phyloP scores from a whole-genome alignment of 805 yeast species.

The Wickerhamomyces bisporus region DNA sequence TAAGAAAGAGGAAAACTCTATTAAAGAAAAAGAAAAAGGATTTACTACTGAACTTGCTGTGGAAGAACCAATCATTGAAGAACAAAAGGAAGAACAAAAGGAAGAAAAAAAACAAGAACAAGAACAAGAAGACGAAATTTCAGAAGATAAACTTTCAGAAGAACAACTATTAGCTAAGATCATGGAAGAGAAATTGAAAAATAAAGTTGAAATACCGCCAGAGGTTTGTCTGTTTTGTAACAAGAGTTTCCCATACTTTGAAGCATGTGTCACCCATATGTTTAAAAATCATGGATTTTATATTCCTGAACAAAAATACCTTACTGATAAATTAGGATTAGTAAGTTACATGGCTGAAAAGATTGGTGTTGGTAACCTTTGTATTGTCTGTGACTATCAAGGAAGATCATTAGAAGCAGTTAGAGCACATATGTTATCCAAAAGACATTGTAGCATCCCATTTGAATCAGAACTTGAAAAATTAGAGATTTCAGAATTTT shows the following conservation, averaged over 20 bases:
- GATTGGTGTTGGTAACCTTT: constrained; percentile 86
- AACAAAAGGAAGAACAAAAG: constrained; percentile 2
- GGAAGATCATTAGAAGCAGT: constrained; percentile 82
- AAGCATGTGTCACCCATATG: constrained; percentile 68
- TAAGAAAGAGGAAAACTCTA: background rate
- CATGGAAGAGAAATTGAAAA: constrained; percentile 33
- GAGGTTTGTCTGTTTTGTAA: constrained; percentile 52
- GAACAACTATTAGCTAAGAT: constrained; percentile 34
- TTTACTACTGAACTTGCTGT: background rate
- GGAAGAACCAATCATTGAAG: background rate
- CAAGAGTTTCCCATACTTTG: constrained; percentile 40
- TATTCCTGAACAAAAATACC: constrained; percentile 76
- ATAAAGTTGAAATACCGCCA: constrained; percentile 41
- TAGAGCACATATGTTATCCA: constrained; percentile 84
- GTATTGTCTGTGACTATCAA: constrained; percentile 79
- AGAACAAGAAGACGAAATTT: constrained; percentile 7
- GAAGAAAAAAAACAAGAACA: constrained; percentile 3
- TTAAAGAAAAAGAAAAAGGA: background rate
- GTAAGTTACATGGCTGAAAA: constrained; percentile 81
- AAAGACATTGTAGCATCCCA: constrained; percentile 86
- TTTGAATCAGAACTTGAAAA: constrained; percentile 82
- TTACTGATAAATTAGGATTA: constrained; percentile 69
- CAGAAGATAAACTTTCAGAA: constrained; percentile 26
- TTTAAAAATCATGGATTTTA: constrained; percentile 73
- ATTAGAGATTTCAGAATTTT: constrained; percentile 84